Evolutionary conservation across 352 stramenopile genomes (phyloP).

Genomic region (Phytophthora fragariaefolia): DNA sequence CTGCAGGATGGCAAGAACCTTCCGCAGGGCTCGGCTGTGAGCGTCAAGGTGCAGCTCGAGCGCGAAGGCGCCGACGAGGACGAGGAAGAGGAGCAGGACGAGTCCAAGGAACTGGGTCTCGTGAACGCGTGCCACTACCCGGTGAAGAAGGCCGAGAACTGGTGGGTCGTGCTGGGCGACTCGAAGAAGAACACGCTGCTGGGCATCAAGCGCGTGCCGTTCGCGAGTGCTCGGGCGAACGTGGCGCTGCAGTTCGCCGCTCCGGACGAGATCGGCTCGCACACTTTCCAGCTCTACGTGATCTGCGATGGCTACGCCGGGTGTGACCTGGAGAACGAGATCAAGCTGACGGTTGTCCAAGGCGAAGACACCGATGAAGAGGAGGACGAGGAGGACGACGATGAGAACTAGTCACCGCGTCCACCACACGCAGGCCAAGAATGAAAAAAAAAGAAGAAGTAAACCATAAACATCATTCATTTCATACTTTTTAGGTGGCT

Average conservation of each 20-base stretch:
- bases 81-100: conserved; percentile 71
- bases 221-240: conserved; percentile 75
- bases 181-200: conserved; percentile 95
- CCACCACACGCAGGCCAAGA: not conserved
- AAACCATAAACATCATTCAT: conserved; percentile 39
- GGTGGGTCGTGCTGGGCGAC: conserved; percentile 99
- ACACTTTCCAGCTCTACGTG: conserved; percentile 97
- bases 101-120: conserved; percentile 59
- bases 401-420: conserved; percentile 22
- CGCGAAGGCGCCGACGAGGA: conserved; percentile 95
- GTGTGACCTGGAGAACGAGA: conserved; percentile 98
- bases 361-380: conserved; percentile 59
- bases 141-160: conserved; percentile 96
- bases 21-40: conserved; percentile 89
- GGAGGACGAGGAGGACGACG: conserved; percentile 47
- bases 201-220: conserved; percentile 97
- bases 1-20: conserved; percentile 92
- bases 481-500: conserved; percentile 26
- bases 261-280: conserved; percentile 93
- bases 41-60: conserved; percentile 89
- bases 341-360: conserved; percentile 71
- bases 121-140: conserved; percentile 83
- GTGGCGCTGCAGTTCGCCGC: conserved; percentile 97
- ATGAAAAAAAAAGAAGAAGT: not conserved
- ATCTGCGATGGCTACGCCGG: conserved; percentile 99